Conservation (phyloP, 345 rosid species). For the Gossypium bickii region DNA sequence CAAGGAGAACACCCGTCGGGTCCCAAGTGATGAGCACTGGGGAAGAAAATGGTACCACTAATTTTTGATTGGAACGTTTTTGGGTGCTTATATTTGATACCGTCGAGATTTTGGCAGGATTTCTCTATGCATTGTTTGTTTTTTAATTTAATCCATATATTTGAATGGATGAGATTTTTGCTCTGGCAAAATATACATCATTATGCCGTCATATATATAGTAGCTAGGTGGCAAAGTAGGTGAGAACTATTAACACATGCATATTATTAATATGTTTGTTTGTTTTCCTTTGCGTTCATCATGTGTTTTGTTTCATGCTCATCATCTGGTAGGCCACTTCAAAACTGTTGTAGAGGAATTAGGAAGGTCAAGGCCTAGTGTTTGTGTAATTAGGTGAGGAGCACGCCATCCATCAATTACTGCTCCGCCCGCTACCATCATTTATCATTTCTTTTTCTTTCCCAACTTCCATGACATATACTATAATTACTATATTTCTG, state of each 20-base stretch:
- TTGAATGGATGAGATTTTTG: neutral
- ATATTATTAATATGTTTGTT: too few species aligned
- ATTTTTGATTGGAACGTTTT: neutral
- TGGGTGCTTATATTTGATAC: too few species aligned
- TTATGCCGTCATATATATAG: too few species aligned
- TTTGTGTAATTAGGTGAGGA: neutral
- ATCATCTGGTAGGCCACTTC: slow-evolving; percentile 12
- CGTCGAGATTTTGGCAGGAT: too few species aligned
- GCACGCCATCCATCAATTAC: slow-evolving; percentile 1
- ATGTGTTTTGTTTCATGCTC: neutral
- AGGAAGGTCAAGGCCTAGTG: neutral
- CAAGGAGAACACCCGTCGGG: slow-evolving; percentile 29
- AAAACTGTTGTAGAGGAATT: neutral
- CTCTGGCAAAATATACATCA: neutral
- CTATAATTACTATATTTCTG: too few species aligned
- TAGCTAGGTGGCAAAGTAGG: neutral
- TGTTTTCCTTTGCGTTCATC: neutral
- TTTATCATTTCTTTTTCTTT: neutral
- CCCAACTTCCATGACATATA: neutral
- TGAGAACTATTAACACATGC: neutral
- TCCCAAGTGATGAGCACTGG: slow-evolving; percentile 26
- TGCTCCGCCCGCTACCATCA: neutral
- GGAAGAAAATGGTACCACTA: slow-evolving; percentile 26
- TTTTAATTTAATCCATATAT: neutral
- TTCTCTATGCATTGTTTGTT: too few species aligned